Conservation (phyloP, 345 rosid species). For the Triadica sebifera region DNA sequence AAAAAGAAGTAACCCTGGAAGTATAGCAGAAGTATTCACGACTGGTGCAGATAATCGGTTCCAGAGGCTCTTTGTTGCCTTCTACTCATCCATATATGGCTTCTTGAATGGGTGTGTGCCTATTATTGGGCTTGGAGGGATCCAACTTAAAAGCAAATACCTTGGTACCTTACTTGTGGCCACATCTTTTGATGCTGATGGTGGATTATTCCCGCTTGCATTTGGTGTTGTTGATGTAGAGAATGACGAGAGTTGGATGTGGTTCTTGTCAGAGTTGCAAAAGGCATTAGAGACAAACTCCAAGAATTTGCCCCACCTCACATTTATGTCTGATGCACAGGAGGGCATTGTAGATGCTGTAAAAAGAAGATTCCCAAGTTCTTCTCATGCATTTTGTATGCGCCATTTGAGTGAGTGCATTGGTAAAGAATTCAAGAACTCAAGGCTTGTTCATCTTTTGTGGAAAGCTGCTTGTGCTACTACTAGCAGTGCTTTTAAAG, state of each 20-base stretch:
- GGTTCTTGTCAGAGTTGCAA: slow-evolving; percentile 58
- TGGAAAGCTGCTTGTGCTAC: slow-evolving; percentile 60
- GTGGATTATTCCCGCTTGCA: slow-evolving; percentile 53
- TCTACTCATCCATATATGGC: slow-evolving; percentile 41
- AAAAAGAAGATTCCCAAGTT: slow-evolving; percentile 39
- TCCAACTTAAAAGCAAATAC: slow-evolving; percentile 52
- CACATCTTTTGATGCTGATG: slow-evolving; percentile 55
- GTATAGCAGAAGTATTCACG: slow-evolving; percentile 47
- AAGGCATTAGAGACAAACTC: slow-evolving; percentile 41
- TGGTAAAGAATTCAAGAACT: slow-evolving; percentile 51
- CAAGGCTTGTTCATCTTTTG: slow-evolving; percentile 46
- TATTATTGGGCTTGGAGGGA: slow-evolving; percentile 44
- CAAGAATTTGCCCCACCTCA: slow-evolving; percentile 37
- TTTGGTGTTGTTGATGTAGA: slow-evolving; percentile 53
- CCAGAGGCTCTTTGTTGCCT: slow-evolving; percentile 49
- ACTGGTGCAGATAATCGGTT: slow-evolving; percentile 47
- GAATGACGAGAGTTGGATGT: slow-evolving; percentile 52
- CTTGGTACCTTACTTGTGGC: slow-evolving; percentile 55
- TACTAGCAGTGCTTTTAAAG: slow-evolving; percentile 39
- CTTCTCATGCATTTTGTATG: slow-evolving; percentile 43
- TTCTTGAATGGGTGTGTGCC: slow-evolving; percentile 59
- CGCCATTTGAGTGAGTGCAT: slow-evolving; percentile 44
- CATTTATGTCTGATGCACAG: slow-evolving; percentile 41
- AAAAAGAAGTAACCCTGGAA: slow-evolving; percentile 47
- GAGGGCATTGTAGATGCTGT: slow-evolving; percentile 42